Percentiles rank a stretch among this genome's conserved stretches.
Evolutionary conservation across 2,329 filamentous ascomycete species (phyloP).

Genomic region (Lecanosticta acicola): DNA sequence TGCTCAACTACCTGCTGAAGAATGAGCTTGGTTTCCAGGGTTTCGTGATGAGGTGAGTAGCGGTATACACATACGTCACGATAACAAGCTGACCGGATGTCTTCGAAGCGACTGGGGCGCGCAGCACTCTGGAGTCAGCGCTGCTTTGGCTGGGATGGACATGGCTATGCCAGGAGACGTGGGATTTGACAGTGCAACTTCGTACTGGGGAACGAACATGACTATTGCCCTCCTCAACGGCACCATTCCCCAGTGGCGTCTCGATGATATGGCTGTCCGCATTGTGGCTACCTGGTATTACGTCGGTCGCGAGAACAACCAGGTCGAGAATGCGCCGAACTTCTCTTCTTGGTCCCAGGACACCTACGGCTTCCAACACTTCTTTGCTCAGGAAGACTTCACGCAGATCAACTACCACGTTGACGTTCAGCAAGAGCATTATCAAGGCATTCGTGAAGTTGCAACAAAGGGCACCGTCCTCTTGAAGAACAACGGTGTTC

Average conservation of each 20-base stretch:
- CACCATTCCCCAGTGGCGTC: conserved; percentile 73
- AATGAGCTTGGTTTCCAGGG: conserved; percentile 71
- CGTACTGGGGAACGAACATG: conserved; percentile 63
- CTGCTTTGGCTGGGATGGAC: conserved; percentile 61
- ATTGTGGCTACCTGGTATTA: conserved; percentile 65
- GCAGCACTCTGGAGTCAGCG: conserved; percentile 63
- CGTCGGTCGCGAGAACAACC: conserved; percentile 51
- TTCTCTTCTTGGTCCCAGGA: conserved; percentile 83
- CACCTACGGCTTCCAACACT: conserved; percentile 66
- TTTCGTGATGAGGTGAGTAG: conserved; percentile 53
- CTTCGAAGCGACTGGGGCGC: conserved; percentile 56
- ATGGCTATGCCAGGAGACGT: conserved; percentile 83
- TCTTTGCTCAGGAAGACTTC: conserved; percentile 54
- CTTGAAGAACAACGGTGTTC: conserved; percentile 72
- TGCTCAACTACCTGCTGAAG: conserved; percentile 71
- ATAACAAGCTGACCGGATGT: not conserved
- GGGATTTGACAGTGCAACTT: conserved; percentile 57
- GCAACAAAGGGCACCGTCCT: conserved; percentile 79
- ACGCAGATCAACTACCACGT: conserved; percentile 71
- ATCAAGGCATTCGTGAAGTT: conserved; percentile 64
- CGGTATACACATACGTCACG: not conserved
- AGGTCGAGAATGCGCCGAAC: conserved; percentile 56
- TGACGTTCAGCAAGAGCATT: conserved; percentile 75
- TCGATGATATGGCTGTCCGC: conserved; percentile 88
- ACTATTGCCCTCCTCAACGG: conserved; percentile 85